Evolutionary conservation across 108 stramenopile genomes (phyloP), one percentile per base, ranked within the genome.

Genomic region (Chaetoceros tenuissimus): DNA sequence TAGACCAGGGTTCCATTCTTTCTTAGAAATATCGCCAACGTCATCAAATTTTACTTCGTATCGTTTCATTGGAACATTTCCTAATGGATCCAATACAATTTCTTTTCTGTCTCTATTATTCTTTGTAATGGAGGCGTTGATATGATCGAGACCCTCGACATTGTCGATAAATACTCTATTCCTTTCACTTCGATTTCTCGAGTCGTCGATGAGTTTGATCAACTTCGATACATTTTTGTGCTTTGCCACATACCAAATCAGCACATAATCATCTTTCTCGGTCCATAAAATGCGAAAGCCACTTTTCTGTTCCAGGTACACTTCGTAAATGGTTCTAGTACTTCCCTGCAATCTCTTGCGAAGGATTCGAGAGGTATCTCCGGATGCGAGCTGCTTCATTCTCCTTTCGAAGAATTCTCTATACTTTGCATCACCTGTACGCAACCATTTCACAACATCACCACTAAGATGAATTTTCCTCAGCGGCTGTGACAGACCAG

Each of bases 221-320:
- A 67, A 51, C 0, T 76, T 75, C 19, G 70, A 72, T 23, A 81
- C 76, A 23, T 51, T 48, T 8, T 81, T 55, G 34, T 81, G 80
- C 18, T 76, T 73, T 0, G 74, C 67, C n/a, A n/a, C n/a, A n/a
- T n/a, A n/a, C n/a, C n/a, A n/a, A n/a, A n/a, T n/a, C n/a, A n/a
- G n/a, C n/a, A 24, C 77, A 69, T 23, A 59, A 79, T 64, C 69
- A 66, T 52, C 55, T 19, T 58, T 55, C 13, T 76, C 72, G 13
- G 72, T 73, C 72, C 75, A 80, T 3, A 80, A 24, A 26, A 80
- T 80, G 3, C 79, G 64, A 20, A 58, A 51, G 8, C 74, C 78
- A 7, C 69, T 71, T 21, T 73, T 74, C 60, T 75, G 69, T 25
- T 77, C 76, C 28, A 81, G 40, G 55, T 81, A 77, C 18, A 76